Evolutionary conservation across 441 rosid species (phyloP).

Genomic region (Adansonia gregorii): DNA sequence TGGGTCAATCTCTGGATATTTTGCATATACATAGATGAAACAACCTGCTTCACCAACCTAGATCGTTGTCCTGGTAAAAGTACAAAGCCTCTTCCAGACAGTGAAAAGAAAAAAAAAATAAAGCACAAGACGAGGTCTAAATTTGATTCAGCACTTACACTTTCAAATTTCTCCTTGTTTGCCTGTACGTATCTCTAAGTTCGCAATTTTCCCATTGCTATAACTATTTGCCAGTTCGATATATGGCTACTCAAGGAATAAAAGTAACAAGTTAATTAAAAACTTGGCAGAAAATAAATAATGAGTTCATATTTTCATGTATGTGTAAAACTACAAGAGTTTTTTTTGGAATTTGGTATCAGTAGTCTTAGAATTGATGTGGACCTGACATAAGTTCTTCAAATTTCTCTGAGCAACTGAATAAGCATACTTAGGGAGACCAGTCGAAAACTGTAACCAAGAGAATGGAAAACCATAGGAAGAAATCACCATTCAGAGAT

Average conservation of each 20-base stretch:
- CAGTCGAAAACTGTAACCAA: constrained; percentile 58
- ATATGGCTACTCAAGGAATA: constrained; percentile 57
- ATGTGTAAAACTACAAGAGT: no score
- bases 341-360: background rate
- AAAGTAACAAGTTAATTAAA: constrained; percentile 24
- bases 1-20: constrained; percentile 94
- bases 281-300: background rate
- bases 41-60: constrained; percentile 93
- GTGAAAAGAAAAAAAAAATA: constrained; percentile 7
- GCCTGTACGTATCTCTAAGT: constrained; percentile 60
- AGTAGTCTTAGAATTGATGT: constrained; percentile 5
- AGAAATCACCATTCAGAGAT: constrained; percentile 18
- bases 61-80: constrained; percentile 77
- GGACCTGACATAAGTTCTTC: constrained; percentile 63
- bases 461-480: constrained; percentile 29
- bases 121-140: constrained; percentile 18
- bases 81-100: constrained; percentile 28
- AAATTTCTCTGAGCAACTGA: constrained; percentile 73
- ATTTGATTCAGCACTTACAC: constrained; percentile 47
- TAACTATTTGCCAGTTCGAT: constrained; percentile 70
- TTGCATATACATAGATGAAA: constrained; percentile 87
- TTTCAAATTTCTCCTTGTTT: constrained; percentile 60
- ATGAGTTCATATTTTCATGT: background rate
- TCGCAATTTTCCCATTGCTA: constrained; percentile 62
- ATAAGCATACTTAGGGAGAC: constrained; percentile 83